Evolutionary conservation across 164 flowering plant species (phyloP), one percentile per base, ranked within the genome.

Genomic region (Stephania yunnanensis): DNA sequence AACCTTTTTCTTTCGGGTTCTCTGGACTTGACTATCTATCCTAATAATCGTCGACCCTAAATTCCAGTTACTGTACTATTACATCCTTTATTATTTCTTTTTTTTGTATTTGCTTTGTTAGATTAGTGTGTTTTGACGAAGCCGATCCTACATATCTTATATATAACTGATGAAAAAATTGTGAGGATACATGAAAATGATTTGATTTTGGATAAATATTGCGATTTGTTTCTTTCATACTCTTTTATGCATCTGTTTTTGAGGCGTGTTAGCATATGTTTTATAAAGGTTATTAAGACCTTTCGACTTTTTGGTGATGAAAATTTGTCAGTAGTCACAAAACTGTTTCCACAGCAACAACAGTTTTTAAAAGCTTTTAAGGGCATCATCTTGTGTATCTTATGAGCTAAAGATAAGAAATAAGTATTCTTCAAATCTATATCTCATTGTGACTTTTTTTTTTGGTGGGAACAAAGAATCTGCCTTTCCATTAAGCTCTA

Each of bases 11-110:
- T 36, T 36, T 36, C 78, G 76, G 44, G 72, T 74, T 81, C 84
- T 81, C 83, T 72, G 73, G 65, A 42, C 79, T 63, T 72, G 75
- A 64, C 73, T 63, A 61, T 77, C 70, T 70, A 77, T 77, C 81
- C 44, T 78, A 69, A 81, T 78, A 8, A 69, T 69, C 66, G 80
- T 75, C 36, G 71, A 64, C 64, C 68, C 71, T 31, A 70, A 69
- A 55, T 76, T 82, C 85, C 86, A 82, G 84, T 70, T 73, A 74
- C 71, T 71, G 22, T 50, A 74, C 85, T 84, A 84, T 82, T 83
- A 68, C 72, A 79, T 83, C 74, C 84, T 82, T 76, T 70, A 46
- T 68, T 75, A 46, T 69, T 1, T 71, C 61, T 73, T 53, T n/a
- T 48, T 71, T 61, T 36, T 75, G 30, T 50, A 68, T 69, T 50